phyloP scores from a whole-genome alignment of 192 early-diverging fungal genomes.

The Linnemannia zychae region DNA sequence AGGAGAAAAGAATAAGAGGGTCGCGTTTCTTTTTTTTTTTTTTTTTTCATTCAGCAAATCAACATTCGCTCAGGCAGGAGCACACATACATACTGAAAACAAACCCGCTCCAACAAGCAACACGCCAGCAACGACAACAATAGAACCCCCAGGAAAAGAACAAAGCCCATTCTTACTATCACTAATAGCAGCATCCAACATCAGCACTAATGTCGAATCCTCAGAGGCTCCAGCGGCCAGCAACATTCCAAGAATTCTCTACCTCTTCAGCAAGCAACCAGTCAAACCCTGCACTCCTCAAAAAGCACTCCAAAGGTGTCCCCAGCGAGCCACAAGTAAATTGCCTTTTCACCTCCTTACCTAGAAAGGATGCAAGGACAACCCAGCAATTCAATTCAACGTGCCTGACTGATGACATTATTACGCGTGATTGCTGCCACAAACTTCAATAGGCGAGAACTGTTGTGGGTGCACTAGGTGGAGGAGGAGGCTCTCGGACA shows the following conservation, averaged over 20 bases:
- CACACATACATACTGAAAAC: too few relatives aligned
- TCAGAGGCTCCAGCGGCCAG: constrained; percentile 26
- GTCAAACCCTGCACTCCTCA: not conserved
- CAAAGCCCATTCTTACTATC: too few relatives aligned
- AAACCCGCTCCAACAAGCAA: too few relatives aligned
- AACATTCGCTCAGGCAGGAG: too few relatives aligned
- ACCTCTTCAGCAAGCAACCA: not conserved
- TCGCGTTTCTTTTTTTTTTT: constrained; percentile 7
- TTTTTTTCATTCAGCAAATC: not conserved
- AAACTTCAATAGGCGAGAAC: not conserved
- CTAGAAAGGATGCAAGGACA: not conserved
- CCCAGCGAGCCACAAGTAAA: constrained; percentile 41
- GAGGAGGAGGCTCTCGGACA: not conserved
- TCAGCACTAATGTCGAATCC: constrained; percentile 11
- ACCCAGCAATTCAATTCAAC: not conserved
- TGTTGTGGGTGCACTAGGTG: not conserved
- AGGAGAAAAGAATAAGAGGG: not conserved
- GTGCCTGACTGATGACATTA: not conserved
- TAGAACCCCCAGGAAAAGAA: too few relatives aligned
- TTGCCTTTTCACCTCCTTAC: not conserved
- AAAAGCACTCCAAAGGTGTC: constrained; percentile 24
- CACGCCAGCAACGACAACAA: too few relatives aligned
- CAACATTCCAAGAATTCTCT: constrained; percentile 15
- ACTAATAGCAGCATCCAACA: too few relatives aligned
- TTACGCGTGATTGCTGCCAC: not conserved